Percentiles rank a stretch among this genome's conserved stretches.
Evolutionary conservation across 23 red algal species (phyloP).

Genomic region (Rhodosorus marinus): DNA sequence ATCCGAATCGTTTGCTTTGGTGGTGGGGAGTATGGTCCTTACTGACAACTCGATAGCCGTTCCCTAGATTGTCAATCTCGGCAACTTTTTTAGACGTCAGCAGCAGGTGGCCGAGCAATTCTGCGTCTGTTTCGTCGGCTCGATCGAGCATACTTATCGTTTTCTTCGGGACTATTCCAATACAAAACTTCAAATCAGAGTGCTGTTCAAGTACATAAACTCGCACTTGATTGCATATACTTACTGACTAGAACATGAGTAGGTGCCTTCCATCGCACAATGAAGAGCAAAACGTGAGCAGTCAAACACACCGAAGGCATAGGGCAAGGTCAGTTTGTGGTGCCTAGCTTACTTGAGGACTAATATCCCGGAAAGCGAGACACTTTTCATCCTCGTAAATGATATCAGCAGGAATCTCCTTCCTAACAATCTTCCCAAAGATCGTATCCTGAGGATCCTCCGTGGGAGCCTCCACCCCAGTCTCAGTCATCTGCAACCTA

Average conservation of each 20-base stretch:
- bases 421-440: constrained; percentile 62
- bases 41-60: constrained; percentile 52
- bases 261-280: constrained; percentile 12
- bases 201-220: neutral
- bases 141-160: constrained; percentile 33
- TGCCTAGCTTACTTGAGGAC: constrained; percentile 50
- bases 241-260: constrained; percentile 50
- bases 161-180: constrained; percentile 44
- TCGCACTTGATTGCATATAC: neutral
- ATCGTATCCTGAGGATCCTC: constrained; percentile 8
- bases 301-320: too few species aligned
- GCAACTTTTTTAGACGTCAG: constrained; percentile 45
- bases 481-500: constrained; percentile 2
- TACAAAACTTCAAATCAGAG: neutral
- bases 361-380: constrained; percentile 78
- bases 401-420: constrained; percentile 82
- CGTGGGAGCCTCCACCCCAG: constrained; percentile 6
- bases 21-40: too few species aligned
- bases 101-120: constrained; percentile 68
- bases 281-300: too few species aligned
- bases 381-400: constrained; percentile 67
- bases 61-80: constrained; percentile 17
- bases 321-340: too few species aligned
- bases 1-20: too few species aligned
- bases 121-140: constrained; percentile 24